Evolutionary conservation across 139 green algal genomes (phyloP).

Genomic region (Trebouxia sp.): DNA sequence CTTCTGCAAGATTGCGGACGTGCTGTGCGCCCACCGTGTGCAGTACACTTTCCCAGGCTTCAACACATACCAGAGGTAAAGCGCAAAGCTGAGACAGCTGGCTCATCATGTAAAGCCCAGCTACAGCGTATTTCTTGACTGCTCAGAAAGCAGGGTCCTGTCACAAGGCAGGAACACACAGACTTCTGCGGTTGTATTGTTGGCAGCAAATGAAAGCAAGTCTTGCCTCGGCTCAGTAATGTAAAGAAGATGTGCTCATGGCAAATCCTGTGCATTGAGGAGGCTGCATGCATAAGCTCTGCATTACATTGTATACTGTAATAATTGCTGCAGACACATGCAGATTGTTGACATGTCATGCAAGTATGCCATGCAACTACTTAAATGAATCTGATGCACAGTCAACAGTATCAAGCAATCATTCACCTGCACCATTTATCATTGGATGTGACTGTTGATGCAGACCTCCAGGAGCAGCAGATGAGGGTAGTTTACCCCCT

Average conservation of each 20-base stretch:
- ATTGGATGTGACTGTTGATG: not conserved
- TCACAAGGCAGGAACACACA: no score
- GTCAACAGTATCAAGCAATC: not conserved
- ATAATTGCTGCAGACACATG: no score
- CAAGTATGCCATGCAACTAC: not conserved
- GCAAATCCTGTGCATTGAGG: no score
- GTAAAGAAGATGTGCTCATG: no score
- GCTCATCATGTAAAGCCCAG: not conserved
- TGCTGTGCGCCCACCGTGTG: not conserved
- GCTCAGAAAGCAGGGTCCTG: not conserved
- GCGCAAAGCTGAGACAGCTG: no score
- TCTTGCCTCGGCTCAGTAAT: no score
- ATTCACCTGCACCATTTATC: not conserved
- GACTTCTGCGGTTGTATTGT: no score
- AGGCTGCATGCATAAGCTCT: no score
- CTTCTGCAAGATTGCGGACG: conserved; percentile 29
- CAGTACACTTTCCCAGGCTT: conserved; percentile 28
- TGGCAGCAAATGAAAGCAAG: no score
- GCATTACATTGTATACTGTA: no score
- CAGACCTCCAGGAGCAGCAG: not conserved
- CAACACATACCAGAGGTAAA: not conserved
- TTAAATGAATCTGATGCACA: not conserved
- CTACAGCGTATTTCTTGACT: not conserved
- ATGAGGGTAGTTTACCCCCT: not conserved
- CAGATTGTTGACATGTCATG: no score